These are phyloP conservation scores for Nakazawaea laoshanensis DNA, from an alignment of 805 yeast genomes.

Conservation along the genomic window DNA sequence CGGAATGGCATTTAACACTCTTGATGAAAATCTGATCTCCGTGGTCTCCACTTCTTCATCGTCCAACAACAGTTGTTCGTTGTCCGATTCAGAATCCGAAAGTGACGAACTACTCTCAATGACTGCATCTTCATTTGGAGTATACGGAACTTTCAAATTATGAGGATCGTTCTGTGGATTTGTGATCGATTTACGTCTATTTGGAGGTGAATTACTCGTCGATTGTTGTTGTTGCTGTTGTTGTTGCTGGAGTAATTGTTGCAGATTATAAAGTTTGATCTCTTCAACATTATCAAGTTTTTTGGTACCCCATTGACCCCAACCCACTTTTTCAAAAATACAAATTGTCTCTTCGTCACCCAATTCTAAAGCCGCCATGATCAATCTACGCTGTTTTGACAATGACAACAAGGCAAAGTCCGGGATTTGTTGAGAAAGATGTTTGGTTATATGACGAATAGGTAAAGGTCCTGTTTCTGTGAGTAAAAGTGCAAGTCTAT, in stretches of 20 bases:
- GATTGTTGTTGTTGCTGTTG: slow-evolving; percentile 6
- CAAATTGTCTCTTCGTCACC: slow-evolving; percentile 54
- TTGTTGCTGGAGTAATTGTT: slow-evolving; percentile 11
- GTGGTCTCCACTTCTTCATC: slow-evolving; percentile 30
- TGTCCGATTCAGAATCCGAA: slow-evolving; percentile 22
- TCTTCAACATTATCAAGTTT: slow-evolving; percentile 17
- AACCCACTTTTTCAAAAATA: slow-evolving; percentile 86
- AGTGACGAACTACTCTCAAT: slow-evolving; percentile 25
- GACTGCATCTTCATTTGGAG: slow-evolving; percentile 28
- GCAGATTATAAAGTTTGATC: slow-evolving; percentile 12
- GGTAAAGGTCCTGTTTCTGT: slow-evolving; percentile 79
- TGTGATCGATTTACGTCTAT: slow-evolving; percentile 45
- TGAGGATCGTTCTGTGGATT: slow-evolving; percentile 35
- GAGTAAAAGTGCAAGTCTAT: slow-evolving; percentile 61
- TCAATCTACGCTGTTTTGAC: slow-evolving; percentile 83
- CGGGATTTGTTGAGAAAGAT: slow-evolving; percentile 63
- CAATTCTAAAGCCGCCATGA: slow-evolving; percentile 80
- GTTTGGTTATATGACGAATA: slow-evolving; percentile 80
- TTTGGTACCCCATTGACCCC: slow-evolving; percentile 96
- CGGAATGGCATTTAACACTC: slow-evolving; percentile 6
- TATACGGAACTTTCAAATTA: slow-evolving; percentile 34
- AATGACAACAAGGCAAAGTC: slow-evolving; percentile 74
- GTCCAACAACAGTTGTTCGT: too few species aligned
- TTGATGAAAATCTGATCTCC: slow-evolving; percentile 19
- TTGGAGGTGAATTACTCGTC: slow-evolving; percentile 9